phyloP scores from a whole-genome alignment of 495 filamentous ascomycete genomes.

The Trichoderma reesei region DNA sequence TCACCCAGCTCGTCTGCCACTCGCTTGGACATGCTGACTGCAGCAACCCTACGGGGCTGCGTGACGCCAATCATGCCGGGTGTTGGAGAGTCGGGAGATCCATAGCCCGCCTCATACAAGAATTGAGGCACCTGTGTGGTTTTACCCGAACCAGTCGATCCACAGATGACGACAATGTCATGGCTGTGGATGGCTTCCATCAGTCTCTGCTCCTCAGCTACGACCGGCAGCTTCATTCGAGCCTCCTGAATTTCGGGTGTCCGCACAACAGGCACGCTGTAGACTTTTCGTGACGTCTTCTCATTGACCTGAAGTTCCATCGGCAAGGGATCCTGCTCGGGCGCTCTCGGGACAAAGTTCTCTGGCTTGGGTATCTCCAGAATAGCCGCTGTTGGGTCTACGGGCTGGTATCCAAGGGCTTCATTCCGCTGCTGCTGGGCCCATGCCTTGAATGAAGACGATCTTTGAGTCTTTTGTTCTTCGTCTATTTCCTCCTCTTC shows the following conservation, averaged over 20 bases:
- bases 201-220: slow-evolving; percentile 91
- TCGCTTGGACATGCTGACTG: slow-evolving; percentile 90
- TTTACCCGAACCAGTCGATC: slow-evolving; percentile 92
- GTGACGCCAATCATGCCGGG: slow-evolving; percentile 93
- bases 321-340: slow-evolving; percentile 68
- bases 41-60: slow-evolving; percentile 85
- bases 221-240: slow-evolving; percentile 75
- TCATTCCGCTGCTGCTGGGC: slow-evolving; percentile 77
- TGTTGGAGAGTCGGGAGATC: slow-evolving; percentile 61
- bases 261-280: slow-evolving; percentile 62
- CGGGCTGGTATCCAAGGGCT: slow-evolving; percentile 43
- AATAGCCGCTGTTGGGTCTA: slow-evolving; percentile 19
- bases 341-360: slow-evolving; percentile 49
- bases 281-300: slow-evolving; percentile 60
- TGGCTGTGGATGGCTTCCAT: slow-evolving; percentile 97
- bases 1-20: slow-evolving; percentile 77
- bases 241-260: slow-evolving; percentile 62
- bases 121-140: slow-evolving; percentile 97
- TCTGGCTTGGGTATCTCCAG: slow-evolving; percentile 35
- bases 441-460: slow-evolving; percentile 88
- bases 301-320: slow-evolving; percentile 58
- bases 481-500: slow-evolving; percentile 20
- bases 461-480: slow-evolving; percentile 30
- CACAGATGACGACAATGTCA: slow-evolving; percentile 81
- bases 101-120: slow-evolving; percentile 87